Percentiles rank a stretch among this genome's conserved stretches.
These are phyloP conservation scores for Naganishia sp. DNA, from an alignment of 1,284 basidiomycete species.

Conservation along the genomic window DNA sequence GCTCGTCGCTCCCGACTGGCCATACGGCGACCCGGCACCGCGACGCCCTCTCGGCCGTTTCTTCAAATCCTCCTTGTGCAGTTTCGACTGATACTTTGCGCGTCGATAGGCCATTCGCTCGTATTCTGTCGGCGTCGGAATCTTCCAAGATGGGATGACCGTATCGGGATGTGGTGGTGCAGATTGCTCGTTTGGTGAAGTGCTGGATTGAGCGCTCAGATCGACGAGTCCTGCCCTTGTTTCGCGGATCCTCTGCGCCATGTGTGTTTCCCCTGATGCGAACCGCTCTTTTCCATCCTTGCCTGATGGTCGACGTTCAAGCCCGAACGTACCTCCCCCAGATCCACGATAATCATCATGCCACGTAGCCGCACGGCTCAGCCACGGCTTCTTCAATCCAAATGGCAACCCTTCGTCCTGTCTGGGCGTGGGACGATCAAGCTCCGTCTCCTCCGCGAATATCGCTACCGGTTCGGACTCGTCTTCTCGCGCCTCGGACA, in stretches of 20 bases:
- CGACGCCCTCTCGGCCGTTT: not conserved
- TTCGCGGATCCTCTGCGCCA: conserved; percentile 8
- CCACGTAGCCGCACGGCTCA: not conserved
- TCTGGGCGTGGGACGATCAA: not conserved
- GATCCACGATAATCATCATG: not conserved
- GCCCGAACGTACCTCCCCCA: not conserved
- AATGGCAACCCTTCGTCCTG: not conserved
- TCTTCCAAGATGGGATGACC: conserved; percentile 21
- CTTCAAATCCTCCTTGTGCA: not conserved
- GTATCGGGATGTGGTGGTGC: conserved; percentile 7
- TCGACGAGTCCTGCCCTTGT: conserved; percentile 9
- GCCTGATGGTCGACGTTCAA: not conserved
- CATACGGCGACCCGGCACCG: not conserved
- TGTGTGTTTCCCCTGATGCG: not conserved
- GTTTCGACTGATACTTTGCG: not conserved
- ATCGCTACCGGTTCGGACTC: conserved; percentile 1
- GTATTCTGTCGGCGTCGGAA: conserved; percentile 13
- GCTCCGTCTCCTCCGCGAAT: conserved; percentile 6
- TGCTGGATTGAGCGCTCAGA: not conserved
- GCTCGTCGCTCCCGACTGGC: not conserved
- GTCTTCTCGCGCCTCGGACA: not conserved
- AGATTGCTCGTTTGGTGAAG: no score
- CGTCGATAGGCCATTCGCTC: not conserved
- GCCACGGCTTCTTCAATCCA: not conserved
- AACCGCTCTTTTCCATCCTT: no score